Conservation (phyloP, 805 yeast genomes). For the Maudiozyma barnettii region DNA sequence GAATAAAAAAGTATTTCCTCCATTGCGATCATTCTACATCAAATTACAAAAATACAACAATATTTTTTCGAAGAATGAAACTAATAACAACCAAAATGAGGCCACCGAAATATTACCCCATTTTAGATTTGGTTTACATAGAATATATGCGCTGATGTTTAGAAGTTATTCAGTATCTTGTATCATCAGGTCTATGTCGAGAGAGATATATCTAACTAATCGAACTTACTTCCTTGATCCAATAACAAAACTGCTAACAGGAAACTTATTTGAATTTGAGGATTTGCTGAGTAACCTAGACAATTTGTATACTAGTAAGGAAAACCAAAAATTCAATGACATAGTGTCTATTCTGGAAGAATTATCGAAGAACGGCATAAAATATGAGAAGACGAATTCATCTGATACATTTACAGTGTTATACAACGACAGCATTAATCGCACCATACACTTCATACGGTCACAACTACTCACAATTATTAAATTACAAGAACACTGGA, state of each 20-base stretch:
- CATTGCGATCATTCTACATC: conserved; percentile 19
- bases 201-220: conserved; percentile 24
- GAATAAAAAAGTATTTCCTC: conserved; percentile 17
- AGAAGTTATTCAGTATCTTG: conserved; percentile 12
- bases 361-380: conserved; percentile 3
- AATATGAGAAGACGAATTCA: not conserved
- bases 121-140: conserved; percentile 31
- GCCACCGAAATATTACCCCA: not conserved
- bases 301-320: conserved; percentile 6
- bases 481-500: conserved; percentile 19
- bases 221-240: conserved; percentile 10
- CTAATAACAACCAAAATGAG: conserved; percentile 1
- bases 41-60: conserved; percentile 21
- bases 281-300: conserved; percentile 14
- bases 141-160: conserved; percentile 32
- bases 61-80: conserved; percentile 4
- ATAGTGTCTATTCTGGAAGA: not conserved
- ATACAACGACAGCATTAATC: conserved; percentile 11
- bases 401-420: conserved; percentile 9
- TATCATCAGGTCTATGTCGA: conserved; percentile 14
- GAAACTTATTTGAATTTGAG: conserved; percentile 20
- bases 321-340: not conserved
- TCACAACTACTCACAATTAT: conserved; percentile 7
- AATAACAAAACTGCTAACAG: conserved; percentile 13
- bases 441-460: conserved; percentile 12